Percentiles rank a stretch among this genome's conserved stretches.
Evolutionary conservation across 805 yeast genomes (phyloP).

Genomic region (Wickerhamomyces canadensis): DNA sequence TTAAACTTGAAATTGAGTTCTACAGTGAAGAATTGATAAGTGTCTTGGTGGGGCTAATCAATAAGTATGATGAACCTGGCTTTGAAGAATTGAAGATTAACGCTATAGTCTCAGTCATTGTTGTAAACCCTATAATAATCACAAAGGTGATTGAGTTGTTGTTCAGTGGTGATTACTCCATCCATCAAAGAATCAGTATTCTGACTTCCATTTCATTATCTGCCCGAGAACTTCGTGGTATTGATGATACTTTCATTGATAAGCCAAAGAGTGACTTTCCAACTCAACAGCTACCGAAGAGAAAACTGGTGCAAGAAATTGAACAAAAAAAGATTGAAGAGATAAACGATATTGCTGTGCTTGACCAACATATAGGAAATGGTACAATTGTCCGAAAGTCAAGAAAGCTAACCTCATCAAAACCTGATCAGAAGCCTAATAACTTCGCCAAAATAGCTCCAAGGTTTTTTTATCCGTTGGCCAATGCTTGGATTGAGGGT

Average conservation of each 20-base stretch:
- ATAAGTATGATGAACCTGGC: slow-evolving; percentile 47
- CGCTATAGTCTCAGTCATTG: slow-evolving; percentile 59
- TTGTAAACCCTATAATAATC: slow-evolving; percentile 44
- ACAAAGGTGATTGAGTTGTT: slow-evolving; percentile 37
- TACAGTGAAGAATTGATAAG: slow-evolving; percentile 52
- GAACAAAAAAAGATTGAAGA: slow-evolving; percentile 12
- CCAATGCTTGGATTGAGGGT: slow-evolving; percentile 48
- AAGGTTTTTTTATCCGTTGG: slow-evolving; percentile 46
- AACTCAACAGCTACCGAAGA: slow-evolving; percentile 25
- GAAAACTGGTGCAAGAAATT: slow-evolving; percentile 13
- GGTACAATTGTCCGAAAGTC: slow-evolving; percentile 29
- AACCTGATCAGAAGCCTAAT: slow-evolving; percentile 17
- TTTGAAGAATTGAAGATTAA: slow-evolving; percentile 67
- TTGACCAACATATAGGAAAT: slow-evolving; percentile 5
- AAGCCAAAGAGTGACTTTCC: slow-evolving; percentile 33
- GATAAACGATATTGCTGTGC: slow-evolving; percentile 8
- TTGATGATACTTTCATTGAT: slow-evolving; percentile 43
- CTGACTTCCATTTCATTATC: slow-evolving; percentile 65
- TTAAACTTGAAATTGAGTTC: slow-evolving; percentile 55
- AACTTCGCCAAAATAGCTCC: slow-evolving; percentile 33
- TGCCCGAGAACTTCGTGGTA: slow-evolving; percentile 67
- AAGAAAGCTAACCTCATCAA: slow-evolving; percentile 23
- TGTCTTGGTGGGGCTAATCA: slow-evolving; percentile 46
- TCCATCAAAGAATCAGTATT: slow-evolving; percentile 70
- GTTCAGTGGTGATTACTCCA: slow-evolving; percentile 68